Percentiles rank a stretch among this genome's conserved stretches.
Conservation (phyloP, 75 land plant genomes). For the Sequoia sempervirens region DNA sequence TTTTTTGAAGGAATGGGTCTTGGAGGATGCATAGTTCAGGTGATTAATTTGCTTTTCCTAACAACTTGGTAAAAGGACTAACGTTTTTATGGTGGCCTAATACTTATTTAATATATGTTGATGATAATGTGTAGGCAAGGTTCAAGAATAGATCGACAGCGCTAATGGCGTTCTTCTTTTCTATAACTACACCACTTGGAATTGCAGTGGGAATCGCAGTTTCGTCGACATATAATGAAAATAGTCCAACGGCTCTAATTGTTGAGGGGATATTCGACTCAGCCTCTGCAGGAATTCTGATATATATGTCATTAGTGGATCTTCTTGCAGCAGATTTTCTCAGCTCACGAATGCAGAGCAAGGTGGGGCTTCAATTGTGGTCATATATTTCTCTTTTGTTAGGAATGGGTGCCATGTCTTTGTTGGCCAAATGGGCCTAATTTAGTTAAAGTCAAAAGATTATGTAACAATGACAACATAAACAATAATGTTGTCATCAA, state of each 20-base stretch:
- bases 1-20: conserved; percentile 71
- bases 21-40: conserved; percentile 33
- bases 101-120: not conserved
- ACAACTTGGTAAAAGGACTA: not conserved
- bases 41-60: not conserved
- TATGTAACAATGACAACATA: too few species aligned
- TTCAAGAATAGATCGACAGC: conserved; percentile 10
- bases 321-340: conserved; percentile 8
- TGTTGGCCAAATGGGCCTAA: conserved; percentile 19
- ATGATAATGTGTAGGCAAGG: conserved; percentile 15
- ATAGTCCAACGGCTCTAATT: conserved; percentile 14
- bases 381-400: conserved; percentile 10
- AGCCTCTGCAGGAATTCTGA: conserved; percentile 17
- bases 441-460: not conserved
- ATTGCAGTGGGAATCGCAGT: conserved; percentile 21
- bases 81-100: not conserved
- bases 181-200: conserved; percentile 21
- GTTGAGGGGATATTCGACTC: conserved; percentile 17
- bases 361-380: conserved; percentile 7
- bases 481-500: too few species aligned
- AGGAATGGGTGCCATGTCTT: conserved; percentile 14
- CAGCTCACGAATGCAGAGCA: not conserved
- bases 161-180: conserved; percentile 35
- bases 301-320: conserved; percentile 21
- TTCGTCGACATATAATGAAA: conserved; percentile 13